A percentile compares a stretch with the other conserved stretches of the same genome.
These are phyloP conservation scores for Fusarium floridanum DNA, from an alignment of 2,329 filamentous ascomycete genomes.

Conservation along the genomic window DNA sequence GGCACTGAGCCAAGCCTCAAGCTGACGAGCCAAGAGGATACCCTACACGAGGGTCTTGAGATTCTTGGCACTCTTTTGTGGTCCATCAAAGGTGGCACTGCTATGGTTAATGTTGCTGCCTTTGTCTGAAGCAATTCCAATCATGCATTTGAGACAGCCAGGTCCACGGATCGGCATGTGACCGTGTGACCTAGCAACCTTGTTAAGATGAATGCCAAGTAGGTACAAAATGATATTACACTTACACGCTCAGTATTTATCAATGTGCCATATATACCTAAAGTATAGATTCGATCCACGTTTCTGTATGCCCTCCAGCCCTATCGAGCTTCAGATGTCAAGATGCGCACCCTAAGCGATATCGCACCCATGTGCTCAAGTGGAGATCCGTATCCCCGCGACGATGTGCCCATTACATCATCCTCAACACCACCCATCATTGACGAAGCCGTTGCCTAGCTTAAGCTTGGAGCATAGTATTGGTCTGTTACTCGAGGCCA, in stretches of 20 bases:
- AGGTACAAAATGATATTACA: not conserved
- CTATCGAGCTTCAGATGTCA: not conserved
- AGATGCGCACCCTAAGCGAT: conserved; percentile 3
- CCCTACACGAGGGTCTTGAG: conserved; percentile 2
- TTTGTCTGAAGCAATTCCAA: conserved; percentile 1
- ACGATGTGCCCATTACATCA: conserved; percentile 40
- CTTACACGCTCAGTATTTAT: not conserved
- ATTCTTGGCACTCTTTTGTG: conserved; percentile 3
- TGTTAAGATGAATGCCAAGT: not conserved
- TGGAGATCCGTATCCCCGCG: conserved; percentile 38
- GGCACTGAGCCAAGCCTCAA: conserved; percentile 30
- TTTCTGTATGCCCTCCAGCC: not conserved
- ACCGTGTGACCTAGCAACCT: not conserved
- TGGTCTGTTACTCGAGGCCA: not conserved
- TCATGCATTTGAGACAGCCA: not conserved
- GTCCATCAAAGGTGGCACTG: not conserved
- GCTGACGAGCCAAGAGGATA: conserved; percentile 15
- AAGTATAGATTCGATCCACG: not conserved
- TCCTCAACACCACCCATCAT: conserved; percentile 21
- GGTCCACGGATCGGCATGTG: conserved; percentile 2
- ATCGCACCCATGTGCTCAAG: conserved; percentile 32
- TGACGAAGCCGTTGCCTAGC: not conserved
- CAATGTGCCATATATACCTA: not conserved
- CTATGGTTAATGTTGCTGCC: not conserved
- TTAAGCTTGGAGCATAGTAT: not conserved